Evolutionary conservation across 2,329 filamentous ascomycete species (phyloP), one percentile per base, ranked within the genome.

Genomic region (Kalaharituber pfeilii): DNA sequence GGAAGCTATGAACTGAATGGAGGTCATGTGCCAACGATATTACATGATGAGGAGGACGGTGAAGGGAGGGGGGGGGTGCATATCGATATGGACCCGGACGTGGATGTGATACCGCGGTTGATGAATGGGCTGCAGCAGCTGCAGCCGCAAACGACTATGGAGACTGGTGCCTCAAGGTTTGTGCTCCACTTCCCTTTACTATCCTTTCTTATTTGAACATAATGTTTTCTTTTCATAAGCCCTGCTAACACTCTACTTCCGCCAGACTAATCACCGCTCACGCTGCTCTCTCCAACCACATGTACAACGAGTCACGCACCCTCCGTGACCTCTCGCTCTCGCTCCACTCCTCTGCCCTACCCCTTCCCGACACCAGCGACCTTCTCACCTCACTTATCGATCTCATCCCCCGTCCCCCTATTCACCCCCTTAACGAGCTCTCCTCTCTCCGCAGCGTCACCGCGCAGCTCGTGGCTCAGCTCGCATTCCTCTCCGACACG

Each of bases 401-500:
- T 7, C 73, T 75, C 8, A 75, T 87, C 8, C 75, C 57, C 80
- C 88, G 70, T 82, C 84, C 3, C 74, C 75, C 13, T 77, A 78
- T 3, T 75, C 76, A 39, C 76, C 82, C 58, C 65, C 75, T 83
- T 61, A 74, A 75, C 61, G 84, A 83, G 8, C 70, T 88, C 47
- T 75, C 79, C 55, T 75, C 78, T 22, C 74, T 89, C 51, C 81
- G 86, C 65, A 73, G 77, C 5, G 73, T 85, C 59, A 88, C 84
- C 0, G 72, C 77, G 25, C 83, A 87, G 58, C 71, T 89, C 26
- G 78, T 89, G 7, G 78, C 86, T 63, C 85, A 86, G 5, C 76
- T 98, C 49, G 86, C 86, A 62, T 83, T 86, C 61, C 74, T 98
- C 3, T 86, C 85, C 5, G 91, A 98, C 67, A 88, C 86, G 2